Percentiles rank a stretch among this genome's conserved stretches.
These are phyloP conservation scores for Bigelowiella natans DNA, from an alignment of 78 protist genomes.

Conservation along the genomic window DNA sequence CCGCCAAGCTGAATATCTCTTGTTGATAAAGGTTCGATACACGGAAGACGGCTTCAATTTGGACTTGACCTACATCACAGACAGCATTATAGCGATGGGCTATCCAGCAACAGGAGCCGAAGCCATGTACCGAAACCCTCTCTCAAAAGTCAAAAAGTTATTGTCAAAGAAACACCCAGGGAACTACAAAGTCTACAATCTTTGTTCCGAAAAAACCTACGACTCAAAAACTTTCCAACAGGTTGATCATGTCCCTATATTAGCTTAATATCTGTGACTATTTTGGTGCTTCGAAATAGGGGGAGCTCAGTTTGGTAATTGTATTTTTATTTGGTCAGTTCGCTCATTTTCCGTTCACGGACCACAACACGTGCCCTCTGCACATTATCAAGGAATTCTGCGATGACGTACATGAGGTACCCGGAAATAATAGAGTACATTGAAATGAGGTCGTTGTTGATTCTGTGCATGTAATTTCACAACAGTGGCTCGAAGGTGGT, in stretches of 20 bases:
- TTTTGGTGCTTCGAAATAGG: no score
- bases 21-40: constrained; percentile 52
- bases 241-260: no score
- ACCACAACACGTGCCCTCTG: constrained; percentile 29
- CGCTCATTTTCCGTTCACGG: constrained; percentile 28
- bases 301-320: no score
- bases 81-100: constrained; percentile 38
- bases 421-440: not conserved
- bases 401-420: not conserved
- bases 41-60: constrained; percentile 49
- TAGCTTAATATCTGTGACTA: no score
- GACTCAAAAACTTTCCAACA: constrained; percentile 16
- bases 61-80: constrained; percentile 50
- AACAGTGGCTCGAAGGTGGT: not conserved
- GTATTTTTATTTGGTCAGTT: no score
- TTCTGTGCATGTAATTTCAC: not conserved
- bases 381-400: not conserved
- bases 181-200: constrained; percentile 24
- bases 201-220: constrained; percentile 35
- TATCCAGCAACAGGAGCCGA: constrained; percentile 5
- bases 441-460: not conserved
- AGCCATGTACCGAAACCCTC: not conserved
- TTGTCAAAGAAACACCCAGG: constrained; percentile 22
- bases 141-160: not conserved
- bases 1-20: no score